Conservation (phyloP, 2,329 filamentous ascomycete genomes). For the Pseudocercospora ulei region DNA sequence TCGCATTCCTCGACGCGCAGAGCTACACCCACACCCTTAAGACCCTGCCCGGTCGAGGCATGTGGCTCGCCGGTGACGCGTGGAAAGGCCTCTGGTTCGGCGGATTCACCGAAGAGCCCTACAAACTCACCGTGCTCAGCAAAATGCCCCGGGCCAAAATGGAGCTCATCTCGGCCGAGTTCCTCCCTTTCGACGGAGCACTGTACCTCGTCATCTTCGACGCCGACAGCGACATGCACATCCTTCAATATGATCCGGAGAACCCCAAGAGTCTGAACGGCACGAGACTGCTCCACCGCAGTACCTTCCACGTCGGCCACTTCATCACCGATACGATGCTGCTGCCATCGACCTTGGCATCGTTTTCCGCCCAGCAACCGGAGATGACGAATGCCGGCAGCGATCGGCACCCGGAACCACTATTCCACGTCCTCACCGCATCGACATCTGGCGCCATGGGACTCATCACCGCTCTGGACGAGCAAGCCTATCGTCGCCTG, state of each 20-base stretch:
- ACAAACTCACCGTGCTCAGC: slow-evolving; percentile 85
- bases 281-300: slow-evolving; percentile 73
- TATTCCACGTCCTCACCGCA: slow-evolving; percentile 56
- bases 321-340: slow-evolving; percentile 64
- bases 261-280: slow-evolving; percentile 90
- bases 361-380: slow-evolving; percentile 39
- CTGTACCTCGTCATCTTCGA: slow-evolving; percentile 76
- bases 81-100: slow-evolving; percentile 94
- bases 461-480: slow-evolving; percentile 65
- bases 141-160: slow-evolving; percentile 65
- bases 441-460: slow-evolving; percentile 66
- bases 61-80: slow-evolving; percentile 80
- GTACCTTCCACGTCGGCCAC: slow-evolving; percentile 79
- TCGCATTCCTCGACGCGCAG: slow-evolving; percentile 96
- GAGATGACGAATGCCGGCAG: slow-evolving; percentile 21
- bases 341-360: slow-evolving; percentile 53
- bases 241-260: slow-evolving; percentile 90
- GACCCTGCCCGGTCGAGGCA: slow-evolving; percentile 69
- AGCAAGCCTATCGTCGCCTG: slow-evolving; percentile 73
- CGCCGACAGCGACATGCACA: slow-evolving; percentile 73
- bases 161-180: slow-evolving; percentile 72
- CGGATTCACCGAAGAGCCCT: slow-evolving; percentile 93
- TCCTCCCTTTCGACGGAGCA: slow-evolving; percentile 74
- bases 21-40: slow-evolving; percentile 83
- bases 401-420: slow-evolving; percentile 20